Base-by-base conservation (phyloP, 257 asterid species). In the Marsdenia floribunda region DNA sequence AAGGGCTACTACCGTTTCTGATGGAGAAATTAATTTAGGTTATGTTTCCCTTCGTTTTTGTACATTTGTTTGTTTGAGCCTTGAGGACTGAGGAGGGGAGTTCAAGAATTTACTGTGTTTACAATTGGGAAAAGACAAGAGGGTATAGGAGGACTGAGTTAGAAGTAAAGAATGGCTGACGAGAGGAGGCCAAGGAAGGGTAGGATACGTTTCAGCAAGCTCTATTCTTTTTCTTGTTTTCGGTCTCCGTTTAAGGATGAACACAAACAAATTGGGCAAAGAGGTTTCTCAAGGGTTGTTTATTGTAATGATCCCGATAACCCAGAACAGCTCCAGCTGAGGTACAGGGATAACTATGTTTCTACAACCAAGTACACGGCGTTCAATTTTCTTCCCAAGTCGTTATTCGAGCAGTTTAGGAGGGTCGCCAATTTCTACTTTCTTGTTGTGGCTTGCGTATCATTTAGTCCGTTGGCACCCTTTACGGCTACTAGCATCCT, bases 341-440 rank as follows among this genome's bases (percentile, higher is more conserved):
- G 83, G 76, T 92, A 94, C 75, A 71, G 86, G 80, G 78, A 84
- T 61, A 94, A 94, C 80, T 89, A 94, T 65, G 99, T 94, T 46
- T 92, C 96, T 49, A 94, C 98, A 22, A 94, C 99, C 2, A 94
- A 94, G 82, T 94, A 92, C 70, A 94, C 85, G 29, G 92, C 85
- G 0, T 2, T 87, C 71, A 94, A 90, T 88, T 94, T 94, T 77
- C 68, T 94, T 8, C 99, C 99, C 5, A 92, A 94, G 78, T 90
- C 99, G 37, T 82, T 94, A 79, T 94, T 94, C 64, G 99, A 94
- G 93, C 99, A 94, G 82, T 92, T 94, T 82, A 87, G 99, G 88
- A 88, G 98, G 85, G 99, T 92, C n/a, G 99, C 99, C 64, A 94
- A 92, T 75, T 66, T 92, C 72, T 94, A 94, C 72, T 94, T 94